Base-by-base conservation (phyloP, 768 basidiomycete genomes). In the Lentinus brumalis region DNA sequence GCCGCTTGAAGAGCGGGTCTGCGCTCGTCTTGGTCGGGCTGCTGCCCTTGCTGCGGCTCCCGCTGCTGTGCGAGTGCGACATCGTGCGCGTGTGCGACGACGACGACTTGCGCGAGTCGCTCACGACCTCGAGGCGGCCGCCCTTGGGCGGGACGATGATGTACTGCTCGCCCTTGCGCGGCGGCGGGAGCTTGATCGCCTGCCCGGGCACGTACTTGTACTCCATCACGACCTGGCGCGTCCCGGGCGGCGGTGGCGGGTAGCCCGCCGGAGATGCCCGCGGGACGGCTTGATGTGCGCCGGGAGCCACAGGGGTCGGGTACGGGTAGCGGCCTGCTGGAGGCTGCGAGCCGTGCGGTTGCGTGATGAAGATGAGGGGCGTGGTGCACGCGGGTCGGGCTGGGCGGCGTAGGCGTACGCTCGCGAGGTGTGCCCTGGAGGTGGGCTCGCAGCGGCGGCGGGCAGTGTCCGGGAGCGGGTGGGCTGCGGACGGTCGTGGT, bases 101-200 rank as follows among this genome's bases (percentile, higher is more conserved):
- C 30, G 55, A 56, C 26, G 44, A 38, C 7, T 14, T 31, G 45
- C 47, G 52, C 16, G 12, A 56, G 57, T 57, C 50, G 53, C 46
- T 40, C 32, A 70, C 62, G 42, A 70, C 59, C 45, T 65, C 59
- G 21, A 70, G 57, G 35, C 56, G 57, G 21, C 69, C 53, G 46
- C 67, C 67, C 38, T 60, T 61, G 35, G 69, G 67, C 11, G 70
- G 69, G 9, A 69, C 59, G 63, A 73, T 67, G n/a, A 71, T 64
- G 54, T 69, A 72, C 44, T 56, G 58, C 53, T 72, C 67, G 26
- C 71, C 71, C 29, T 45, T 55, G 1, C 63, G 66, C 21, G 70
- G 68, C 11, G 66, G 61, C 10, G 71, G 71, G 18, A 72, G 62
- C 10, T 63, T 60, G 45, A 69, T 61, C 29, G 55, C 50, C 45